A percentile compares a stretch with the other conserved stretches of the same genome.
phyloP scores from a whole-genome alignment of 1,284 basidiomycete genomes.

The Melanopsichium pennsylvanicum region DNA sequence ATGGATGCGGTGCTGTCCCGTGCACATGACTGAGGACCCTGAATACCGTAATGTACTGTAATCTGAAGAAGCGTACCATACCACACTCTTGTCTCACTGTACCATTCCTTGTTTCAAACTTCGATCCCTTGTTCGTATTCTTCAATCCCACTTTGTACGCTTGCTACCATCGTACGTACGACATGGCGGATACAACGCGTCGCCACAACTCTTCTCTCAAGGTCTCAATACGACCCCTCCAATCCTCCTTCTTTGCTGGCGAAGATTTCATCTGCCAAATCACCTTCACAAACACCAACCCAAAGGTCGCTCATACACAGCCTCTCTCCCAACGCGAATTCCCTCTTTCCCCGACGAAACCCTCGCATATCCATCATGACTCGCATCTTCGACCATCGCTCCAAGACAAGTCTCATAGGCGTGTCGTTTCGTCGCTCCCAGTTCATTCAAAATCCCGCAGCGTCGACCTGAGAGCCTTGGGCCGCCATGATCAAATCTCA shows the following conservation, averaged over 20 bases:
- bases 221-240: constrained; percentile 73
- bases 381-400: not conserved
- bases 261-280: constrained; percentile 84
- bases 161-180: no score
- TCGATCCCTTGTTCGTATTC: no score
- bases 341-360: constrained; percentile 1
- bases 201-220: constrained; percentile 56
- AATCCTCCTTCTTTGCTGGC: constrained; percentile 90
- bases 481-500: constrained; percentile 4
- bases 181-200: constrained; percentile 9
- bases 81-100: no score
- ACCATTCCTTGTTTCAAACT: no score
- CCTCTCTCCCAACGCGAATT: constrained; percentile 44
- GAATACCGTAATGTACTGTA: no score
- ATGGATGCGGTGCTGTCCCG: no score
- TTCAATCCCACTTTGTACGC: no score
- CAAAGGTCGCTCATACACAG: constrained; percentile 68
- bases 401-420: constrained; percentile 7
- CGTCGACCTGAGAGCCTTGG: constrained; percentile 42
- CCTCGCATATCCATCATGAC: not conserved
- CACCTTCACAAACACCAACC: constrained; percentile 82
- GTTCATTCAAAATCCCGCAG: constrained; percentile 43
- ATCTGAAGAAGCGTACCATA: no score
- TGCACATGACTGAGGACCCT: no score
- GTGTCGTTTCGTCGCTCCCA: constrained; percentile 31